Evolutionary conservation across 805 yeast species (phyloP).

Genomic region (Saccharomycodes ludwigii): DNA sequence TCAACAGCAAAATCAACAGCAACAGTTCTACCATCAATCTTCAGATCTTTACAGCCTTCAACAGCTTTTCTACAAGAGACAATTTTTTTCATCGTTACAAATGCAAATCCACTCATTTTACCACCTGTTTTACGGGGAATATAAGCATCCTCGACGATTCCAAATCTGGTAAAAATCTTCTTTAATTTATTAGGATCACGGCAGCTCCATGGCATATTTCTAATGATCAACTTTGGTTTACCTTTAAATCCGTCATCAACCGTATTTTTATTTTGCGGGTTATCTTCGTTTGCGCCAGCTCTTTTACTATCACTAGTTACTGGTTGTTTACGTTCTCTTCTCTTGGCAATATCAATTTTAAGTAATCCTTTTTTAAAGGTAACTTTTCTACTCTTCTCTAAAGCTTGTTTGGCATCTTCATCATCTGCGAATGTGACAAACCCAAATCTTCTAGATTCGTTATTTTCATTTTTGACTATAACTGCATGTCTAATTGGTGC

Average conservation of each 20-base stretch:
- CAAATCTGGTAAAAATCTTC: constrained; percentile 61
- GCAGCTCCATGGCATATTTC: constrained; percentile 95
- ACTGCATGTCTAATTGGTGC: constrained; percentile 95
- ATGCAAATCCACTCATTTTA: constrained; percentile 88
- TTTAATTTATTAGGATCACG: constrained; percentile 62
- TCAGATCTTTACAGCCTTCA: constrained; percentile 58
- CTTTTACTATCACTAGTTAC: background rate
- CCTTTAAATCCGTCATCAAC: constrained; percentile 49
- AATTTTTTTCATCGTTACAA: constrained; percentile 77
- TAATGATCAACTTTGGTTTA: constrained; percentile 72
- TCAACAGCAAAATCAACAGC: constrained; percentile 91
- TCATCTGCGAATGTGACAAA: constrained; percentile 81
- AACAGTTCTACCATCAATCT: constrained; percentile 81
- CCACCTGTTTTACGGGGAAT: constrained; percentile 86
- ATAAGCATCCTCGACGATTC: constrained; percentile 77
- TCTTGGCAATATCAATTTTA: constrained; percentile 78
- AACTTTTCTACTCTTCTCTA: constrained; percentile 49
- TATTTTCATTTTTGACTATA: constrained; percentile 65
- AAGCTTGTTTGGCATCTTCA: constrained; percentile 72
- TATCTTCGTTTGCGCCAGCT: background rate
- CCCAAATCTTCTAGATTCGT: constrained; percentile 86
- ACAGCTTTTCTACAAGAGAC: constrained; percentile 72
- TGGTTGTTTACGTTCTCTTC: constrained; percentile 58
- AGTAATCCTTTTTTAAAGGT: constrained; percentile 57
- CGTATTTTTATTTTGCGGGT: constrained; percentile 12